Evolutionary conservation across 2,329 filamentous ascomycete species (phyloP).

Genomic region (Paecilomyces niveus): DNA sequence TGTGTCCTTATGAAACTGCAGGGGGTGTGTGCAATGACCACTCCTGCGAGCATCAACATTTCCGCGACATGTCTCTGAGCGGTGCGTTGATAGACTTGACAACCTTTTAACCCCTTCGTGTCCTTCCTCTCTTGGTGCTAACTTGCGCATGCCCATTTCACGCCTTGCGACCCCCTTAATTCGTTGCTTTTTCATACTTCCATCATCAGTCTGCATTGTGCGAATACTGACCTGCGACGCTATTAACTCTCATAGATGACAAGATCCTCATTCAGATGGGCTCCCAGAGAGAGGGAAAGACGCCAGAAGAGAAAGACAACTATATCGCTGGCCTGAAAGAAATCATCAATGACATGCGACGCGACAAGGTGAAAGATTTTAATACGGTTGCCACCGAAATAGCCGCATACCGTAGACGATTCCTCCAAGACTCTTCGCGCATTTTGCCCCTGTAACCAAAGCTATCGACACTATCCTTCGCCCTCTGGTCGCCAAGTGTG

Average conservation of each 20-base stretch:
- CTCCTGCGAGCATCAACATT: slow-evolving; percentile 74
- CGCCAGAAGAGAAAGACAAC: slow-evolving; percentile 35
- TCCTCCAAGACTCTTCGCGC: slow-evolving; percentile 40
- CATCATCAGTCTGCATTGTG: slow-evolving; percentile 15
- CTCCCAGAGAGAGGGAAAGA: slow-evolving; percentile 39
- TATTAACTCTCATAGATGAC: slow-evolving; percentile 41
- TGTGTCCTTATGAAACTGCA: slow-evolving; percentile 71
- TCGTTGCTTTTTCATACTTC: slow-evolving; percentile 2
- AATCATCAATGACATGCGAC: slow-evolving; percentile 44
- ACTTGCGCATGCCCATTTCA: not conserved
- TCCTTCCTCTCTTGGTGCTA: slow-evolving; percentile 2
- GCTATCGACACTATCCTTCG: slow-evolving; percentile 4
- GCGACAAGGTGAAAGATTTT: slow-evolving; percentile 44
- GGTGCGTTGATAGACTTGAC: slow-evolving; percentile 56
- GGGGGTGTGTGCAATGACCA: slow-evolving; percentile 67
- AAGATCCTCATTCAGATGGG: slow-evolving; percentile 46
- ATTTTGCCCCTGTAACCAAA: slow-evolving; percentile 38
- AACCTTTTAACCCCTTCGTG: slow-evolving; percentile 11
- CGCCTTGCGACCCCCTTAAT: not conserved
- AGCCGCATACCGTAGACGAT: slow-evolving; percentile 44
- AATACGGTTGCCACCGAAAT: slow-evolving; percentile 42
- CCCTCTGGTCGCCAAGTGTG: not conserved
- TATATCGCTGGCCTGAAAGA: slow-evolving; percentile 41
- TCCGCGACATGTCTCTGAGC: slow-evolving; percentile 61
- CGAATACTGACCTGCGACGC: slow-evolving; percentile 33